Base-by-base conservation (phyloP, 2,329 filamentous ascomycete genomes). In the Annulohypoxylon truncatum region DNA sequence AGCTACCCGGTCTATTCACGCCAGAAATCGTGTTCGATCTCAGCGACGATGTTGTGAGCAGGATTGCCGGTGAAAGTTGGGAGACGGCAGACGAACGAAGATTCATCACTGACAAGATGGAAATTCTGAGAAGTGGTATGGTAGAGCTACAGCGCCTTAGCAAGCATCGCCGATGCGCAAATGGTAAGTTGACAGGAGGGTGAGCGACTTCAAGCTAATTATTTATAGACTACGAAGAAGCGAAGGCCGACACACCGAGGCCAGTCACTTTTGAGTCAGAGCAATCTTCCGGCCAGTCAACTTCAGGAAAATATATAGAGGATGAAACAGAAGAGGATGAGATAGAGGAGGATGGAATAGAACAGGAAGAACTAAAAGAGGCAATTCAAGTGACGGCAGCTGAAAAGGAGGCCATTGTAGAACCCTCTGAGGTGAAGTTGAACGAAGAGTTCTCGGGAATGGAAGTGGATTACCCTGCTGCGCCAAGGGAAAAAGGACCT, bases 1-100 rank as follows among this genome's bases (percentile, higher is more conserved):
- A 75, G 40, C 70, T 77, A 0, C 62, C 72, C 2, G 7, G 28
- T 5, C 18, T 73, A 10, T 69, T 72, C 31, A 64, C 67, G 0
- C 66, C 70, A 5, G 66, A 70, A 26, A 50, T 68, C 0, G 65
- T 73, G 12, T 70, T 40, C 35, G 59, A 69, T 2, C 50, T 72
- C 1, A 58, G 51, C 20, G 67, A 72, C n/a, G 65, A 71, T 1
- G 31, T 44, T 1, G 55, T 72, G 1, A 40, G 26, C 4, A 35
- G 18, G 10, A 62, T 73, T 10, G 70, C 71, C 0, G 61, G 42
- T 0, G 71, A 73, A 22, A 71, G 68, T 42, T 53, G 55, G 50
- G 56, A 59, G 38, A 64, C 47, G 2, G 64, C 44, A 1, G 65
- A 66, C 3, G 59, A 72, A n/a, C 42, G 71, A 24, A 57, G 44